Percentiles rank a stretch among this genome's conserved stretches.
These are phyloP conservation scores for Diaporthe caulivora DNA, from an alignment of 2,329 filamentous ascomycete species.

Conservation along the genomic window DNA sequence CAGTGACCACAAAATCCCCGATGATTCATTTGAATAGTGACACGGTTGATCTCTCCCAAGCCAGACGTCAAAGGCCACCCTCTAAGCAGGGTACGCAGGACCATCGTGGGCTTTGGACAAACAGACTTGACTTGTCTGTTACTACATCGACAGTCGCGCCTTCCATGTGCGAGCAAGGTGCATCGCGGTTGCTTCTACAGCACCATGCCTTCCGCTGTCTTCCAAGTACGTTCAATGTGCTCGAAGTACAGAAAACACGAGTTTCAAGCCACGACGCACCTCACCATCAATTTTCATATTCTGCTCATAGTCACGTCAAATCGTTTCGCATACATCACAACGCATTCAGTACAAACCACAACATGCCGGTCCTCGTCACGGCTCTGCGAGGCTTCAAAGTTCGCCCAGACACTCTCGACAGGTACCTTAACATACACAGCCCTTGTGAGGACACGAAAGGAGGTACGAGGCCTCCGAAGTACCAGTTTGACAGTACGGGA, in stretches of 20 bases:
- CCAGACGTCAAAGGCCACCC: background rate
- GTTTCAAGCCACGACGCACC: background rate
- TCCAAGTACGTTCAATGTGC: background rate
- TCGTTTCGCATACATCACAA: background rate
- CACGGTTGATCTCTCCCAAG: background rate
- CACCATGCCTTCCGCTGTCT: background rate
- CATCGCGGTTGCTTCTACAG: background rate
- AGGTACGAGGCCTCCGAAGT: background rate
- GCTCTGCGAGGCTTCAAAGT: background rate
- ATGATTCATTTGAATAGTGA: too few relatives aligned
- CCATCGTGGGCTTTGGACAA: background rate
- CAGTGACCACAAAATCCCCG: too few relatives aligned
- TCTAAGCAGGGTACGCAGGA: background rate
- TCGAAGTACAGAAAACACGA: background rate
- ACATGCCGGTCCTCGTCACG: background rate
- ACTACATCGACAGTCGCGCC: background rate
- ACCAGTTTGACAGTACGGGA: background rate
- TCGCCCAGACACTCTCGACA: background rate
- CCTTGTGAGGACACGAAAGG: background rate
- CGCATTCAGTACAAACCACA: background rate
- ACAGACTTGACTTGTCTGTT: background rate
- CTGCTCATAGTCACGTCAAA: background rate
- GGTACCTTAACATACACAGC: background rate
- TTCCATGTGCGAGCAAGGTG: background rate
- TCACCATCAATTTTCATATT: background rate